These are phyloP conservation scores for Stagonosporopsis tanaceti DNA, from an alignment of 2,329 filamentous ascomycete species.

Conservation along the genomic window DNA sequence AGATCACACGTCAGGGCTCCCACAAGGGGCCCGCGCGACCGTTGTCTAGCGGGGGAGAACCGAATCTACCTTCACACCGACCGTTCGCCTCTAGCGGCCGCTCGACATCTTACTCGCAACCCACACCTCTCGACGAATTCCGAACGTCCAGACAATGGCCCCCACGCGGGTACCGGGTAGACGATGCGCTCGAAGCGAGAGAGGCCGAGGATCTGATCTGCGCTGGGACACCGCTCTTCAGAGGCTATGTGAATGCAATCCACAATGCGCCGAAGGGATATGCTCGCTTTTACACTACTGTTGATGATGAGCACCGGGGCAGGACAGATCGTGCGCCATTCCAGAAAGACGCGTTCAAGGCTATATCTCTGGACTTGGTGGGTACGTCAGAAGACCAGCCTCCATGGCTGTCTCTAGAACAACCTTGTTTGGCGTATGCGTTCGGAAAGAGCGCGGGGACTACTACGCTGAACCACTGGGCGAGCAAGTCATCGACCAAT, in stretches of 20 bases:
- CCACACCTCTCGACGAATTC: constrained; percentile 49
- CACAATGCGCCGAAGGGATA: constrained; percentile 48
- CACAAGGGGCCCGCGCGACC: constrained; percentile 41
- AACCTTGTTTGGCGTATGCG: constrained; percentile 74
- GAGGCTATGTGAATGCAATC: constrained; percentile 50
- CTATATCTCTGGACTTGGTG: constrained; percentile 50
- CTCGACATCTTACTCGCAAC: constrained; percentile 48
- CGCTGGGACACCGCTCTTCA: constrained; percentile 51
- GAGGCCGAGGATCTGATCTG: constrained; percentile 51
- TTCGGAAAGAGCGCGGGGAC: constrained; percentile 74
- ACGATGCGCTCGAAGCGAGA: constrained; percentile 40
- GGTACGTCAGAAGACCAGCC: constrained; percentile 45
- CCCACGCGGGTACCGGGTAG: constrained; percentile 47
- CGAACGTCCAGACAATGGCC: constrained; percentile 50
- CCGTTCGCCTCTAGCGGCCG: constrained; percentile 35
- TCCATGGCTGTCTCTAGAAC: constrained; percentile 77
- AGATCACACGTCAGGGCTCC: constrained; percentile 48
- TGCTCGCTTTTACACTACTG: constrained; percentile 51
- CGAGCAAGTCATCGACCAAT: constrained; percentile 64
- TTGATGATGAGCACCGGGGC: constrained; percentile 48
- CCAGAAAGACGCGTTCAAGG: constrained; percentile 46
- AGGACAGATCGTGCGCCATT: constrained; percentile 50
- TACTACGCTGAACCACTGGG: constrained; percentile 75
- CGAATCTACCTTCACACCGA: constrained; percentile 36
- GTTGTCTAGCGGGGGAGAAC: constrained; percentile 45